A percentile compares a stretch with the other conserved stretches of the same genome.
Conservation (phyloP, 371 early-diverging fungal genomes). For the Syncephalastrum contaminatum region DNA sequence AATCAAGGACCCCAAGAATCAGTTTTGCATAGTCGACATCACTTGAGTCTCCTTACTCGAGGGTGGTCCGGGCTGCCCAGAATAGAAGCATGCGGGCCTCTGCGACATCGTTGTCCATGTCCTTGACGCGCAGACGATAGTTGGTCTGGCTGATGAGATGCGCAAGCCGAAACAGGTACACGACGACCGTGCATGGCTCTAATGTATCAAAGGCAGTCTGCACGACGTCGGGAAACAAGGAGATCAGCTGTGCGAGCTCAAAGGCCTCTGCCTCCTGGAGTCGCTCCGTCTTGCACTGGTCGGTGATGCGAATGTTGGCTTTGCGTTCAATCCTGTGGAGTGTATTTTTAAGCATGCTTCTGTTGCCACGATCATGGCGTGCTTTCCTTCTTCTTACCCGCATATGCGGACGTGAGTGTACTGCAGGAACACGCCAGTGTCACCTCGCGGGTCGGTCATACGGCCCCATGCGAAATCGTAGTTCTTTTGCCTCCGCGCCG, state of each 20-base stretch:
- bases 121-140: slow-evolving; percentile 73
- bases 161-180: slow-evolving; percentile 86
- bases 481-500: slow-evolving; percentile 89
- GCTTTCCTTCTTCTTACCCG: slow-evolving; percentile 36
- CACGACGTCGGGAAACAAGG: slow-evolving; percentile 86
- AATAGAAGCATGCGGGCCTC: slow-evolving; percentile 78
- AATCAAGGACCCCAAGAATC: too few relatives aligned
- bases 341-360: neutral
- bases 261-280: slow-evolving; percentile 71
- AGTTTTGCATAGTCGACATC: too few relatives aligned
- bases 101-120: slow-evolving; percentile 63
- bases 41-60: slow-evolving; percentile 52
- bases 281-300: slow-evolving; percentile 34
- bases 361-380: neutral
- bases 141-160: slow-evolving; percentile 77
- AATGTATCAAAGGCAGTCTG: slow-evolving; percentile 49
- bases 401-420: slow-evolving; percentile 93
- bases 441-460: slow-evolving; percentile 92
- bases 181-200: slow-evolving; percentile 90
- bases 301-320: slow-evolving; percentile 16
- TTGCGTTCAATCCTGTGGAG: slow-evolving; percentile 38
- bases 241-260: slow-evolving; percentile 72
- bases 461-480: slow-evolving; percentile 95
- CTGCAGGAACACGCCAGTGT: slow-evolving; percentile 98
- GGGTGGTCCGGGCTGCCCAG: slow-evolving; percentile 69